A percentile compares a stretch with the other conserved stretches of the same genome.
These are phyloP conservation scores for Pleurotus eryngii DNA, from an alignment of 768 basidiomycete genomes.

Conservation along the genomic window DNA sequence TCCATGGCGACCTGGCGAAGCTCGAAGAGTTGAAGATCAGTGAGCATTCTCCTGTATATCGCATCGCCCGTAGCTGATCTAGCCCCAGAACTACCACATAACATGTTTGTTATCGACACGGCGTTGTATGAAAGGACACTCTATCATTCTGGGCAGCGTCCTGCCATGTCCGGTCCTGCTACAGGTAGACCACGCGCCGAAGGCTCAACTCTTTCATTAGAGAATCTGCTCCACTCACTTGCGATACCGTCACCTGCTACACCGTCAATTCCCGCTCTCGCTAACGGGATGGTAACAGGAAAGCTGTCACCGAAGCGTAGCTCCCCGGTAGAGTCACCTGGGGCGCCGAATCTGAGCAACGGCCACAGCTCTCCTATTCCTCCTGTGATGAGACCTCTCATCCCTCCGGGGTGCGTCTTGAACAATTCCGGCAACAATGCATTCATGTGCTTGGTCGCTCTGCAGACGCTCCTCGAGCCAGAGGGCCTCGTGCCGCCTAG, in stretches of 20 bases:
- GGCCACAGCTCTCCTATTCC: not conserved
- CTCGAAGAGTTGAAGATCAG: constrained; percentile 82
- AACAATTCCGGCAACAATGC: constrained; percentile 85
- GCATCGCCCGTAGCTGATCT: not conserved
- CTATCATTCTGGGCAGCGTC: constrained; percentile 54
- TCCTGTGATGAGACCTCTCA: constrained; percentile 17
- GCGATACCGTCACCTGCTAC: constrained; percentile 33
- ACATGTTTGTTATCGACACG: constrained; percentile 66
- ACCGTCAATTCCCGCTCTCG: constrained; percentile 2
- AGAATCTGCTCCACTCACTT: constrained; percentile 60
- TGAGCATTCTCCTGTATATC: constrained; percentile 32
- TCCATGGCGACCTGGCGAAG: constrained; percentile 51
- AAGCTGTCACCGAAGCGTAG: constrained; percentile 1
- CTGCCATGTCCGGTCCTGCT: constrained; percentile 58
- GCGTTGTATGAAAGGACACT: constrained; percentile 61
- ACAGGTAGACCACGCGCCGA: constrained; percentile 48
- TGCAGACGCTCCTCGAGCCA: constrained; percentile 69
- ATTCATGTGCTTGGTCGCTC: constrained; percentile 59
- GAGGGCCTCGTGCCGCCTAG: constrained; percentile 34
- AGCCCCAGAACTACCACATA: constrained; percentile 64
- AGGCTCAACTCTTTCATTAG: constrained; percentile 59
- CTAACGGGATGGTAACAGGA: not conserved
- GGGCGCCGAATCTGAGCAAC: constrained; percentile 1
- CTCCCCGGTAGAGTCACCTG: constrained; percentile 11
- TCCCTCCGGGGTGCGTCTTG: constrained; percentile 40